Percentiles rank a stretch among this genome's conserved stretches.
phyloP scores from a whole-genome alignment of 2,329 filamentous ascomycete species.

The Diplocarpon mali region DNA sequence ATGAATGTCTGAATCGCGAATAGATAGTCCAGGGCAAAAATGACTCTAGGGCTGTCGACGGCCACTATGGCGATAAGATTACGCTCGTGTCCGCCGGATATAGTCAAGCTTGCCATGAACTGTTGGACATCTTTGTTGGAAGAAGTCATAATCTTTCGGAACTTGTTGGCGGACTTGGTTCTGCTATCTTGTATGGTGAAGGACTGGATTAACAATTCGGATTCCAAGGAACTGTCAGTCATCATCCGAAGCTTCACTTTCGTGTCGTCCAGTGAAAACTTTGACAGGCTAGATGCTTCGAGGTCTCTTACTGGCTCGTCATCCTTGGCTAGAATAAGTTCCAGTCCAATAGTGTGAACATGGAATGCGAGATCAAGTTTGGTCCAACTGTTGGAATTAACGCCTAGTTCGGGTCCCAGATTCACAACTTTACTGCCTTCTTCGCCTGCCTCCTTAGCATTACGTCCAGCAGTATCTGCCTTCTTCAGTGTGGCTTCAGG shows the following conservation, averaged over 20 bases:
- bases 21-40: constrained; percentile 91
- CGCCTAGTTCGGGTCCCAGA: constrained; percentile 59
- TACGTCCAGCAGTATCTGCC: constrained; percentile 14
- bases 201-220: constrained; percentile 83
- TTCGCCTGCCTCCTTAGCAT: constrained; percentile 1
- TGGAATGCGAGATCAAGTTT: constrained; percentile 89
- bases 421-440: constrained; percentile 36
- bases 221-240: constrained; percentile 82
- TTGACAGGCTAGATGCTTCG: constrained; percentile 73
- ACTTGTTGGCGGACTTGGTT: constrained; percentile 84
- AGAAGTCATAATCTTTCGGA: constrained; percentile 94
- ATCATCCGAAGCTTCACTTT: constrained; percentile 87
- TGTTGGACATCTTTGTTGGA: constrained; percentile 94
- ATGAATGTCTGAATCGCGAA: constrained; percentile 81
- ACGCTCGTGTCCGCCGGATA: constrained; percentile 72
- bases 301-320: constrained; percentile 69
- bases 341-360: constrained; percentile 76
- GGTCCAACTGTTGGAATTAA: constrained; percentile 67
- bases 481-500: constrained; percentile 35
- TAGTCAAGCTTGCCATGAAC: constrained; percentile 94
- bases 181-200: constrained; percentile 93
- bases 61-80: constrained; percentile 85
- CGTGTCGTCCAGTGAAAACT: constrained; percentile 89
- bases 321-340: constrained; percentile 69
- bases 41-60: constrained; percentile 86